These are phyloP conservation scores for Durio zibethinus DNA, from an alignment of 345 rosid genomes.

Conservation along the genomic window DNA sequence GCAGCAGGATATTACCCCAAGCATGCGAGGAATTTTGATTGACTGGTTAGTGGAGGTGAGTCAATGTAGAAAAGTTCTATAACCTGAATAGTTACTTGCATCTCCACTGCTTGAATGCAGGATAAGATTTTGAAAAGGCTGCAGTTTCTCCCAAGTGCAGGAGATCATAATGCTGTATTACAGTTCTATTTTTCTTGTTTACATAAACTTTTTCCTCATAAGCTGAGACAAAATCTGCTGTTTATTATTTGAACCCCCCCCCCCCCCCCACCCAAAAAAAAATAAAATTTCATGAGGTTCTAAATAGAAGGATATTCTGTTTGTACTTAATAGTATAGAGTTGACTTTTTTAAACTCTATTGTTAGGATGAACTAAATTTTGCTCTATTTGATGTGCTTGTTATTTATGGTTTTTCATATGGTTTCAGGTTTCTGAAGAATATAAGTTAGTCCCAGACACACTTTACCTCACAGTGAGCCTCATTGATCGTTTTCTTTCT, in stretches of 20 bases:
- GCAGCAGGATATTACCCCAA: conserved; percentile 67
- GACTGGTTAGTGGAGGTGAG: conserved; percentile 95
- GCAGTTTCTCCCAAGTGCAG: neutral
- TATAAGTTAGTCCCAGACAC: conserved; percentile 88
- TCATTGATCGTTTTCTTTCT: conserved; percentile 85
- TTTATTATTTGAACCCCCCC: neutral
- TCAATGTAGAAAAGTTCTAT: conserved; percentile 17
- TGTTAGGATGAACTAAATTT: neutral
- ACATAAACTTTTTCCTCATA: neutral
- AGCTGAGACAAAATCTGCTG: neutral
- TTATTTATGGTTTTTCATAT: conserved; percentile 3
- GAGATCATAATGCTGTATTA: neutral
- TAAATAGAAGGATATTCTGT: conserved; percentile 6
- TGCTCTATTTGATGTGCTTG: neutral
- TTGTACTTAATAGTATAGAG: neutral
- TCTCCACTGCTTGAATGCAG: neutral
- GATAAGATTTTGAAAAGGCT: neutral
- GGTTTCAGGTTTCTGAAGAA: conserved; percentile 83
- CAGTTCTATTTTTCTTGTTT: neutral
- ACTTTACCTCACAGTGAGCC: conserved; percentile 85
- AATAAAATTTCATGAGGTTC: neutral
- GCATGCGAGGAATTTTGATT: conserved; percentile 78
- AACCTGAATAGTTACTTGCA: conserved; percentile 1
- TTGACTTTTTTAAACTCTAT: neutral
- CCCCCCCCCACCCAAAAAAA: neutral